Conservation (phyloP, 2,329 filamentous ascomycete genomes). For the Diaporthe citrichinensis region DNA sequence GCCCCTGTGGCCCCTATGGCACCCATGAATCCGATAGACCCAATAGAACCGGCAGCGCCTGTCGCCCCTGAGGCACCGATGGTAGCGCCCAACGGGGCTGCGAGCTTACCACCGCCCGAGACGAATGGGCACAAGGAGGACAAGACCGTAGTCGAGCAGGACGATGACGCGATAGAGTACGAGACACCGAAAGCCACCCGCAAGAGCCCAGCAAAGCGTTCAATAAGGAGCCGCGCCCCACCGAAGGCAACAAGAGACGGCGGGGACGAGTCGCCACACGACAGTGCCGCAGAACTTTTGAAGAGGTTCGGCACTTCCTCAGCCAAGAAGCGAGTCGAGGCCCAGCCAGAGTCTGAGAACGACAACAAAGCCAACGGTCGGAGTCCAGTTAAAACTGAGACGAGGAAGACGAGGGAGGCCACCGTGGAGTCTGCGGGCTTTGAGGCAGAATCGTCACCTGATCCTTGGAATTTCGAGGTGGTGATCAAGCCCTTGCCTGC, state of each 20-base stretch:
- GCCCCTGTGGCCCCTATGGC: constrained; percentile 2
- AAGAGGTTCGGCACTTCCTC: not conserved
- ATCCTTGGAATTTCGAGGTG: constrained; percentile 47
- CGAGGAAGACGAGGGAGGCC: constrained; percentile 2
- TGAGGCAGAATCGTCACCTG: constrained; percentile 30
- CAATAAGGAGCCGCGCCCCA: not conserved
- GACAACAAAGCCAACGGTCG: not conserved
- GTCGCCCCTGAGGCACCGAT: not conserved
- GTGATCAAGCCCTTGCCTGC: constrained; percentile 47
- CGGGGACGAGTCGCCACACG: not conserved
- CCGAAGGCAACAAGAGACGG: not conserved
- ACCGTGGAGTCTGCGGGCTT: constrained; percentile 40
- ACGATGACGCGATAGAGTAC: constrained; percentile 39
- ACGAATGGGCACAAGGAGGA: constrained; percentile 22
- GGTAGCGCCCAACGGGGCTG: not conserved
- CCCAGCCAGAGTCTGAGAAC: not conserved
- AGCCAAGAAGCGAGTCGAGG: constrained; percentile 2
- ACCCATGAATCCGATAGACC: constrained; percentile 21
- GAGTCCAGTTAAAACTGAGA: not conserved
- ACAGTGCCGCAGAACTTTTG: constrained; percentile 13
- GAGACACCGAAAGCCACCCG: constrained; percentile 39
- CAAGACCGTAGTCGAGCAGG: not conserved
- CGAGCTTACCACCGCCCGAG: not conserved
- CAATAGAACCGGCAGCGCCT: not conserved
- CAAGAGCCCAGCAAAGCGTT: constrained; percentile 26